Evolutionary conservation across 192 early-diverging fungal genomes (phyloP).

Genomic region (Allomyces javanicus): DNA sequence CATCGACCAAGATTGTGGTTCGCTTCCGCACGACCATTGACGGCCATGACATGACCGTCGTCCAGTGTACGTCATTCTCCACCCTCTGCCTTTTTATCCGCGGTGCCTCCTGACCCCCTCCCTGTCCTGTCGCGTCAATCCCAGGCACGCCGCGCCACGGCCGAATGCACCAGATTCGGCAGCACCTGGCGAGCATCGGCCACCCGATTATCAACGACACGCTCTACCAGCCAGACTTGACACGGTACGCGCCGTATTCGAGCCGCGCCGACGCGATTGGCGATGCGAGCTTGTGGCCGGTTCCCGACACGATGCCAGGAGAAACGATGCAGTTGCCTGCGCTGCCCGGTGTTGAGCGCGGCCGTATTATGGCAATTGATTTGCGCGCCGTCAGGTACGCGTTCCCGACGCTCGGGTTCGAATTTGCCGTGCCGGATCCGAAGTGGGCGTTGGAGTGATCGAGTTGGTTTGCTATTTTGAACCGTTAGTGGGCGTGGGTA

Average conservation of each 20-base stretch:
- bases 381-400: background rate
- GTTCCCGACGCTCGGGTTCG: background rate
- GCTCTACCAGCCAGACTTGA: background rate
- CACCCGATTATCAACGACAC: background rate
- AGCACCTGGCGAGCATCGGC: background rate
- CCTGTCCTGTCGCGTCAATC: background rate
- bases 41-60: background rate
- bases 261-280: background rate
- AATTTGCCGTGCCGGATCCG: no score
- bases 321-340: background rate
- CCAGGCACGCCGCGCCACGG: background rate
- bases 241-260: background rate
- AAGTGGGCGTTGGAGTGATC: no score
- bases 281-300: background rate
- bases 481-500: no score
- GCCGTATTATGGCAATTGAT: background rate
- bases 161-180: background rate
- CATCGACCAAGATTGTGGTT: background rate
- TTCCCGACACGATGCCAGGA: background rate
- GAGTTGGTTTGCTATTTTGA: no score
- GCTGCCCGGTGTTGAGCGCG: background rate
- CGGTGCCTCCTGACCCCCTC: background rate
- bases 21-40: background rate
- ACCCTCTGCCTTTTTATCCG: no score
- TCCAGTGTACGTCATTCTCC: background rate